Base-by-base conservation (phyloP, 2,329 filamentous ascomycete species). In the Thermoascus crustaceus region DNA sequence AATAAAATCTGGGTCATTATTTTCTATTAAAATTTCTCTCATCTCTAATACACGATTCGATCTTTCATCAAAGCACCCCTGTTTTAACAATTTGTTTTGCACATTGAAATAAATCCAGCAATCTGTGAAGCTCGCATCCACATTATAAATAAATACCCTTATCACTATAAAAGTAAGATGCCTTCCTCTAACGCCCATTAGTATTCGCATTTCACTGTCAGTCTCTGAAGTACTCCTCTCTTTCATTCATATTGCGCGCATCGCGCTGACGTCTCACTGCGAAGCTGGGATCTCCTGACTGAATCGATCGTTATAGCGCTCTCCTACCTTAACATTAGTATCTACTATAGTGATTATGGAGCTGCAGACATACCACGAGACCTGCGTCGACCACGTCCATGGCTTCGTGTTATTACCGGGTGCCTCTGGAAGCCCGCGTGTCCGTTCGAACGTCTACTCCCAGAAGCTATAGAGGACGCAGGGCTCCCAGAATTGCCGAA, bases 271-370 rank as follows among this genome's bases (percentile, higher is more conserved):
- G 13, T 32, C 7, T 33, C 21, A 33, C 21, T 33, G 13, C 7
- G 20, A 24, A 24, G 18, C n/a, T 7, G 8, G 31, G 14, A 33
- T 22, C 6, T 45, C 43, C 26, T 48, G 45, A 14, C 40, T 50
- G 33, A 59, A 60, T 1, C 55, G 52, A 22, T 52, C 50, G 21
- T 42, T 49, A 36, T 60, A 60, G 19, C 47, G 48, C 8, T 57
- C 51, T 14, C 53, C 55, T 60, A 18, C 10, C n/a, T 8, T 10
- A 22, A 7, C 7, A 7, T 53, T 25, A 52, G 50, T 31, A 33
- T 16, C 8, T 11, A 13, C 9, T 22, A 21, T 4, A 9, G 4
- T 10, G 14, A 23, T 2, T 16, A 6, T 10, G 16, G 10, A 13
- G 10, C 11, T 18, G 32, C 13, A 16, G 27, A 19, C 45, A 40